phyloP scores from a whole-genome alignment of 2,329 filamentous ascomycete species.

The Aspergillus hortae region DNA sequence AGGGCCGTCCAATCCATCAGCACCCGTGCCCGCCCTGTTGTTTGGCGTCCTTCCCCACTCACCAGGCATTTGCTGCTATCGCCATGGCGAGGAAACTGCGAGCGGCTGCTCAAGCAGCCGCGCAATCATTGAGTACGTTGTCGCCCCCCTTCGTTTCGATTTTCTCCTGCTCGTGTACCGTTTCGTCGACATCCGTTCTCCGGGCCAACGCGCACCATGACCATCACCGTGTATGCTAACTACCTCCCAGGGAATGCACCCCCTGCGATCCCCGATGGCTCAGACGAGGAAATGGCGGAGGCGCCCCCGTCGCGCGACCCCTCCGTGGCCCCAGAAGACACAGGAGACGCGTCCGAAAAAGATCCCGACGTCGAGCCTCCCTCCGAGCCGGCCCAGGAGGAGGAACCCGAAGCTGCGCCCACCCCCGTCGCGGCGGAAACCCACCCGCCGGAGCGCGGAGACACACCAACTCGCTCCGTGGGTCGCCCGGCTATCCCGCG shows the following conservation, averaged over 20 bases:
- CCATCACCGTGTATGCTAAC: slow-evolving; percentile 16
- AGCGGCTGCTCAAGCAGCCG: slow-evolving; percentile 46
- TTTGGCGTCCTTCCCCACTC: slow-evolving; percentile 6
- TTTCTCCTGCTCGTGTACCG: background rate
- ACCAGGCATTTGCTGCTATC: slow-evolving; percentile 4
- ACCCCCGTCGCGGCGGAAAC: slow-evolving; percentile 28
- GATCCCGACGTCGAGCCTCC: slow-evolving; percentile 25
- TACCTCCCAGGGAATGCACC: slow-evolving; percentile 38
- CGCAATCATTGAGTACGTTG: slow-evolving; percentile 43
- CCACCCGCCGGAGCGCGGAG: slow-evolving; percentile 44
- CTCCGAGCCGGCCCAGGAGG: slow-evolving; percentile 40
- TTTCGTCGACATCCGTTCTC: background rate
- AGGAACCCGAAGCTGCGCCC: slow-evolving; percentile 41
- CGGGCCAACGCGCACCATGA: background rate
- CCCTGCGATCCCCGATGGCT: slow-evolving; percentile 39
- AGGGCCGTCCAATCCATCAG: slow-evolving; percentile 7
- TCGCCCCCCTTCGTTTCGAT: slow-evolving; percentile 1
- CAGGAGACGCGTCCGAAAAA: slow-evolving; percentile 27
- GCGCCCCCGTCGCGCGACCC: slow-evolving; percentile 30
- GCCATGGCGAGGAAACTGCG: slow-evolving; percentile 44
- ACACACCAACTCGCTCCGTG: slow-evolving; percentile 51
- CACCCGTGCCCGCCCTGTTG: background rate
- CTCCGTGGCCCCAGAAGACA: slow-evolving; percentile 32
- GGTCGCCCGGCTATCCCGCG: slow-evolving; percentile 58
- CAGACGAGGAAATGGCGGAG: slow-evolving; percentile 46